A percentile compares a stretch with the other conserved stretches of the same genome.
These are phyloP conservation scores for Tuber borchii DNA, from an alignment of 495 filamentous ascomycete genomes.

Conservation along the genomic window DNA sequence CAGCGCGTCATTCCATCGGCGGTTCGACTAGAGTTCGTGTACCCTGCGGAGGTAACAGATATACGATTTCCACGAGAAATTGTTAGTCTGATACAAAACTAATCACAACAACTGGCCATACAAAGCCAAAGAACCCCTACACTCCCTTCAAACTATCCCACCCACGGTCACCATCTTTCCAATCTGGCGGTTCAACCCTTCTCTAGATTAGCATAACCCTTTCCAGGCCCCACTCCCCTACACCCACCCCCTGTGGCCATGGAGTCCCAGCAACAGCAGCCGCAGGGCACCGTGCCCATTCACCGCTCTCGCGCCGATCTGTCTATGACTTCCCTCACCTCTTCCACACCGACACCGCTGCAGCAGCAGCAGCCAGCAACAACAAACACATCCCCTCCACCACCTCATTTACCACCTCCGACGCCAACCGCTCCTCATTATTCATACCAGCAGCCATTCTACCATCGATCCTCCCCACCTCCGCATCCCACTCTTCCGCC, in stretches of 20 bases:
- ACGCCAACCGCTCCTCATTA: slow-evolving; percentile 14
- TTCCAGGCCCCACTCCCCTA: slow-evolving; percentile 8
- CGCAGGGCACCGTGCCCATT: slow-evolving; percentile 18
- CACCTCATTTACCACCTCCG: slow-evolving; percentile 17
- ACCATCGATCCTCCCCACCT: slow-evolving; percentile 19
- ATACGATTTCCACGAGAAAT: not conserved
- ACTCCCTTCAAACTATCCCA: not conserved
- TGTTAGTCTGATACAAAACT: not conserved
- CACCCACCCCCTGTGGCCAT: slow-evolving; percentile 18
- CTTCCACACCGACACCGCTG: slow-evolving; percentile 18
- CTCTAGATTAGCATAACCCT: slow-evolving; percentile 3
- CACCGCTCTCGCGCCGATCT: slow-evolving; percentile 36
- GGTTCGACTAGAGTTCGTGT: not conserved
- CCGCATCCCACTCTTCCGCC: slow-evolving; percentile 15
- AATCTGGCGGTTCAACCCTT: slow-evolving; percentile 2
- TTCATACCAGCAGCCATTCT: slow-evolving; percentile 11
- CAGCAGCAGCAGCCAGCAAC: slow-evolving; percentile 10
- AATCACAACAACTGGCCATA: not conserved
- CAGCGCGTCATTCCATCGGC: slow-evolving; percentile 1
- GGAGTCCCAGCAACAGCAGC: slow-evolving; percentile 33
- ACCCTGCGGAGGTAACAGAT: not conserved
- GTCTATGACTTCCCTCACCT: slow-evolving; percentile 33
- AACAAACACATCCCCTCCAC: slow-evolving; percentile 15
- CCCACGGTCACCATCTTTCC: not conserved
- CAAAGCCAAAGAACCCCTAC: not conserved